A percentile compares a stretch with the other conserved stretches of the same genome.
Conservation (phyloP, 441 rosid species). For the Gossypium laxum region DNA sequence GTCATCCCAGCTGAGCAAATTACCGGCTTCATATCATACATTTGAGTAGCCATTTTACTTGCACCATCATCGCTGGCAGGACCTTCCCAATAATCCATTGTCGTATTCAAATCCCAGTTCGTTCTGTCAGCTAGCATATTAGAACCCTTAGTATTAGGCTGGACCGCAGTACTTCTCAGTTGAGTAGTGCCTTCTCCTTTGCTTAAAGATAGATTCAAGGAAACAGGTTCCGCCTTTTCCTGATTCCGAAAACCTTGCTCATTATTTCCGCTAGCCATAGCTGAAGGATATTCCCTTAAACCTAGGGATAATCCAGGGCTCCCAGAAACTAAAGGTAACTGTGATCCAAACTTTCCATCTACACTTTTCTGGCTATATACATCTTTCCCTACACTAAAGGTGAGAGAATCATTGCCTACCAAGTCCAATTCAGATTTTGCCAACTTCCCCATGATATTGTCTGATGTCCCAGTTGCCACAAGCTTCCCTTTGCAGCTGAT, state of each 20-base stretch:
- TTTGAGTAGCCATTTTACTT: constrained; percentile 20
- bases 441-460: not conserved
- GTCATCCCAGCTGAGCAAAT: constrained; percentile 14
- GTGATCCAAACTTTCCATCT: constrained; percentile 20
- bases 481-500: constrained; percentile 21
- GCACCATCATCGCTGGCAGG: constrained; percentile 24
- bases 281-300: constrained; percentile 18
- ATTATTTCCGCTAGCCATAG: constrained; percentile 18
- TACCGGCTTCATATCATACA: constrained; percentile 27
- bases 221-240: constrained; percentile 27
- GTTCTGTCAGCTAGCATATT: constrained; percentile 35
- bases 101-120: constrained; percentile 78
- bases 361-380: constrained; percentile 16
- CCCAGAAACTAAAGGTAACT: constrained; percentile 15
- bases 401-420: constrained; percentile 20
- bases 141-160: constrained; percentile 19
- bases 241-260: constrained; percentile 21
- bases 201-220: constrained; percentile 46
- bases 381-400: constrained; percentile 18
- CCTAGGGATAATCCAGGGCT: constrained; percentile 31
- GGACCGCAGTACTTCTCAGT: constrained; percentile 19
- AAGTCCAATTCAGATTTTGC: constrained; percentile 28
- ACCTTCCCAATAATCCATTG: constrained; percentile 78
- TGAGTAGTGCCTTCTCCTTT: constrained; percentile 26
- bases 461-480: constrained; percentile 15